These are phyloP conservation scores for Rhodotorula babjevae DNA, from an alignment of 768 basidiomycete species.

Conservation along the genomic window DNA sequence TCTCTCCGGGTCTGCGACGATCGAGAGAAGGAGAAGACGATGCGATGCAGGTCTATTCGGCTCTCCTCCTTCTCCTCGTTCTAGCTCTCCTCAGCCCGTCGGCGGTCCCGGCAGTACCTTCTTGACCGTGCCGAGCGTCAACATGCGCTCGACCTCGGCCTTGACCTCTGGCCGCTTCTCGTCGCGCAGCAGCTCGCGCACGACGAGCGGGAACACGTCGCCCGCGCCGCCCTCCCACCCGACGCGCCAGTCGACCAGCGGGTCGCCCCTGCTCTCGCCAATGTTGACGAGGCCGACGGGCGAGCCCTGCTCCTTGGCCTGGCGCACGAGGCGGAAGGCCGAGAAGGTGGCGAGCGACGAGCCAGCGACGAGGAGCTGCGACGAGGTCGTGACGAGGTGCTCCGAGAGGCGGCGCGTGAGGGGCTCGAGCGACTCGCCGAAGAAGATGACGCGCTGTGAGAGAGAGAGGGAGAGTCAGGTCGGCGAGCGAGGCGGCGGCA, in stretches of 20 bases:
- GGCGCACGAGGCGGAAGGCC: conserved; percentile 77
- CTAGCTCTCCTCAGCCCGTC: not conserved
- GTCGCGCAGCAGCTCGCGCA: conserved; percentile 7
- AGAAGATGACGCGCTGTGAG: conserved; percentile 22
- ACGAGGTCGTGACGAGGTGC: conserved; percentile 54
- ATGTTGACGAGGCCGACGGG: conserved; percentile 76
- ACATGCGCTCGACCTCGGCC: conserved; percentile 24
- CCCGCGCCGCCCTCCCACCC: conserved; percentile 63
- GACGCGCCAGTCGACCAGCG: conserved; percentile 61
- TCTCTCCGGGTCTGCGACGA: not conserved
- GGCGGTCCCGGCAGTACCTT: conserved; percentile 3
- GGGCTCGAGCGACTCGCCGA: conserved; percentile 33
- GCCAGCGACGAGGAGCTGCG: conserved; percentile 73
- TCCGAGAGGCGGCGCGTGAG: conserved; percentile 9
- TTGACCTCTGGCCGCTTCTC: not conserved
- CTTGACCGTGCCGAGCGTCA: conserved; percentile 19
- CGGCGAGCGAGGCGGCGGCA: not conserved
- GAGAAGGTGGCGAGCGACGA: conserved; percentile 91
- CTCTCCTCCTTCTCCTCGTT: too few relatives aligned
- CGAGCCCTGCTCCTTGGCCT: conserved; percentile 68
- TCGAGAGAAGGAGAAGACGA: not conserved
- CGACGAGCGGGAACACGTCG: conserved; percentile 13
- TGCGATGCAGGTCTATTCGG: too few relatives aligned
- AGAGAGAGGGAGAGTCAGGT: not conserved
- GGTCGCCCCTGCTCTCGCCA: conserved; percentile 82